These are phyloP conservation scores for Spatholobus suberectus DNA, from an alignment of 306 rosid genomes.

Conservation along the genomic window DNA sequence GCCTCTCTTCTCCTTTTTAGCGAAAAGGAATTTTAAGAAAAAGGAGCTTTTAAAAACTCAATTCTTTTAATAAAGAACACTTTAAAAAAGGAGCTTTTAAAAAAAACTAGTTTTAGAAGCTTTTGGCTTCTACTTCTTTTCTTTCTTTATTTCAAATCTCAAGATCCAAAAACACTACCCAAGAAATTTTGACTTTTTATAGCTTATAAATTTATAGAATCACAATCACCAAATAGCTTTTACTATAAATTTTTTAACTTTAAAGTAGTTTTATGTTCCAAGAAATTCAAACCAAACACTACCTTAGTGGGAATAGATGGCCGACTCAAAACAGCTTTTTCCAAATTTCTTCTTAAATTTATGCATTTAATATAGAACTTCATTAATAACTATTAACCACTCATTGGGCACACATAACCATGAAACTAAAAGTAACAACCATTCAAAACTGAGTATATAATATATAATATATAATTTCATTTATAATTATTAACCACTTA, in stretches of 20 bases:
- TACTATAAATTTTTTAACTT: neutral
- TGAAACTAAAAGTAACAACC: too few species aligned
- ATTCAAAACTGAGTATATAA: too few species aligned
- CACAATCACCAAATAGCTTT: neutral
- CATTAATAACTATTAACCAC: neutral
- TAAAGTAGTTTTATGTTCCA: neutral
- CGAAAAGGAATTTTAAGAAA: too few species aligned
- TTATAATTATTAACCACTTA: neutral
- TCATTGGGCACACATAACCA: too few species aligned
- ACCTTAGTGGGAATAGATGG: neutral
- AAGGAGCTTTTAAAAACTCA: too few species aligned
- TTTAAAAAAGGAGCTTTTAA: too few species aligned
- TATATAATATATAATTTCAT: neutral
- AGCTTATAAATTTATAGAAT: neutral
- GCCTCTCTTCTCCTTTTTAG: too few species aligned
- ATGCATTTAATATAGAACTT: neutral
- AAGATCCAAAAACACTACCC: neutral
- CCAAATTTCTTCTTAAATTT: neutral
- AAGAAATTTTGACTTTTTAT: neutral
- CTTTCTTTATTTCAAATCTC: neutral
- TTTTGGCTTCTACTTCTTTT: neutral
- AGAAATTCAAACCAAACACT: too few species aligned
- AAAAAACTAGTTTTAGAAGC: neutral
- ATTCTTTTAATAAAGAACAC: too few species aligned
- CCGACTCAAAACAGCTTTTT: neutral